Evolutionary conservation across 495 filamentous ascomycete species (phyloP).

Genomic region (Sporormia fimetaria): DNA sequence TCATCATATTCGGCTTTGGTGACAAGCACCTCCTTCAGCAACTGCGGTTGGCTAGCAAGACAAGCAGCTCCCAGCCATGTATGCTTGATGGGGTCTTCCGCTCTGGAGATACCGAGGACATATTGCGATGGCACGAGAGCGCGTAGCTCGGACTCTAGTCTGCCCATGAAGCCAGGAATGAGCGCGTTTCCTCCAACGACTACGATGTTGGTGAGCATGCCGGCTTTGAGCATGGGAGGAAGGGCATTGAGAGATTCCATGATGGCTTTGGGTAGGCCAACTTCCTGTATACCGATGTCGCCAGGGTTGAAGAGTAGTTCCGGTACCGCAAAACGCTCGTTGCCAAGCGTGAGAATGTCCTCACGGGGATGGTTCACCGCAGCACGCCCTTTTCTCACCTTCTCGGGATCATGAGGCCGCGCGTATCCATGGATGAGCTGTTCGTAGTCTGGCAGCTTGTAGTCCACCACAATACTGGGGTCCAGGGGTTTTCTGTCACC

Average conservation of each 20-base stretch:
- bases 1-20: conserved; percentile 87
- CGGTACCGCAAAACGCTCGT: conserved; percentile 84
- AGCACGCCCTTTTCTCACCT: conserved; percentile 45
- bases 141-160: conserved; percentile 66
- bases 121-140: conserved; percentile 67
- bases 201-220: conserved; percentile 74
- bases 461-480: conserved; percentile 65
- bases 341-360: conserved; percentile 74
- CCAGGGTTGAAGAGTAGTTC: conserved; percentile 79
- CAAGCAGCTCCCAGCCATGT: conserved; percentile 77
- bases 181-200: conserved; percentile 78
- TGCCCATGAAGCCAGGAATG: conserved; percentile 69
- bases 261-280: conserved; percentile 68
- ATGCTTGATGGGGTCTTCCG: conserved; percentile 64
- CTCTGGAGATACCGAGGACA: conserved; percentile 57
- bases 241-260: conserved; percentile 68
- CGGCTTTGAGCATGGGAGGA: conserved; percentile 64
- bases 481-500: conserved; percentile 40
- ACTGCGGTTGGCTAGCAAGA: conserved; percentile 55
- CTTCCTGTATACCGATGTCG: conserved; percentile 79
- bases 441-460: conserved; percentile 87
- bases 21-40: conserved; percentile 52
- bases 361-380: conserved; percentile 50
- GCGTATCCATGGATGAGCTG: conserved; percentile 58
- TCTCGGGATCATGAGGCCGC: conserved; percentile 61